These are phyloP conservation scores for Metschnikowia picachoensis DNA, from an alignment of 805 yeast species.

Conservation along the genomic window DNA sequence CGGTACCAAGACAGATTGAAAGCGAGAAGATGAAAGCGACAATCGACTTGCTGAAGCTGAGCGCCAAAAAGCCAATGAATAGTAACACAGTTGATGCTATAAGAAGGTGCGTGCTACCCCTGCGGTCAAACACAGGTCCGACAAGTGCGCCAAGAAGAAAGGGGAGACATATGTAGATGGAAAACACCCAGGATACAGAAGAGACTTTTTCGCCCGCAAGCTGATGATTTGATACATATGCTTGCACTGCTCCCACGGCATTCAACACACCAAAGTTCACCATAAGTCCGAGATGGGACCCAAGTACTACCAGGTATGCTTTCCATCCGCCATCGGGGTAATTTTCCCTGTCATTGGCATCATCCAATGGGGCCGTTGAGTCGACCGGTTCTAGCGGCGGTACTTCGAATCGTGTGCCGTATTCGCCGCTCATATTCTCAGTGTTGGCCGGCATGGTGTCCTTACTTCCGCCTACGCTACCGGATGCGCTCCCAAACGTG, in stretches of 20 bases:
- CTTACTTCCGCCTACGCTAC: not conserved
- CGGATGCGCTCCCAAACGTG: not conserved
- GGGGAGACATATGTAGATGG: conserved; percentile 49
- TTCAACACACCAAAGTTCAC: conserved; percentile 56
- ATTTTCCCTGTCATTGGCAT: not conserved
- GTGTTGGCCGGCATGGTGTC: not conserved
- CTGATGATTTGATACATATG: conserved; percentile 53
- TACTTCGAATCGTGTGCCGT: too few species aligned
- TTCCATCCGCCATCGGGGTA: conserved; percentile 57
- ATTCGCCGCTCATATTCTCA: too few species aligned
- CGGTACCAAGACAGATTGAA: conserved; percentile 49
- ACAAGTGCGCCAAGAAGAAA: conserved; percentile 27
- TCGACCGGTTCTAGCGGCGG: not conserved
- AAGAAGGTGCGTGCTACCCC: conserved; percentile 50
- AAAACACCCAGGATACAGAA: conserved; percentile 61
- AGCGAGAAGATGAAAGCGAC: conserved; percentile 63
- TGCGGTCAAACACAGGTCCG: conserved; percentile 62
- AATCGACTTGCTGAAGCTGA: conserved; percentile 49
- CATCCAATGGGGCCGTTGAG: not conserved
- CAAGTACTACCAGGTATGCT: conserved; percentile 56
- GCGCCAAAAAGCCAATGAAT: conserved; percentile 50
- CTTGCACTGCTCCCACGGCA: conserved; percentile 59
- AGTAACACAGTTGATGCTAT: conserved; percentile 28
- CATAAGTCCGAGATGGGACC: conserved; percentile 53
- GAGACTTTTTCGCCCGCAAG: conserved; percentile 43